Base-by-base conservation (phyloP, 352 stramenopile species). In the Halophytophthora batemanensis region DNA sequence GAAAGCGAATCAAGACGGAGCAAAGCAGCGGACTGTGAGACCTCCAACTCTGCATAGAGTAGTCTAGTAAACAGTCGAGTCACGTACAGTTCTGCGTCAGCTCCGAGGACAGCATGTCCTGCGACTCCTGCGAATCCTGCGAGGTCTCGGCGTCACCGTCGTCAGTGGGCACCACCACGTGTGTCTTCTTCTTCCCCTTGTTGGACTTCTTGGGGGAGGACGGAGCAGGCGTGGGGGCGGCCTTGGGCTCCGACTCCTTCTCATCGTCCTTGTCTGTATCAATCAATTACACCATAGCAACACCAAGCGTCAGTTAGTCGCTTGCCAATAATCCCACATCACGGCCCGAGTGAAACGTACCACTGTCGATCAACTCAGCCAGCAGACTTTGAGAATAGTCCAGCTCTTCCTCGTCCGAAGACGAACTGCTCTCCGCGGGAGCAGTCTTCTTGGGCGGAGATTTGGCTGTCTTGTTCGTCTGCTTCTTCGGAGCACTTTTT, bases 371-470 rank as follows among this genome's bases (percentile, higher is more conserved):
- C 64, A 91, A 65, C 38, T 89, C 76, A 29, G 80, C 80, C 33
- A 91, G 58, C 6, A 91, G 64, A 59, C 73, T 84, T 56, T 91
- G 75, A 34, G 75, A 89, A 57, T 91, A 91, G 60, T 87, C 73
- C 17, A 84, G 45, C 33, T 75, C 63, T 52, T 91, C 80, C 29
- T 89, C 79, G 38, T 87, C 74, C 2, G 69, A 83, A 18, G 59
- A 69, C 18, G 50, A 66, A 38, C 56, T 69, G 53, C 37, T 64
- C 33, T 74, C 56, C 19, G 55, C 55, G 23, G 57, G 28, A 10
- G 66, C 39, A 19, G 46, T 29, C 18, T 46, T 52, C 19, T 64
- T 60, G 18, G 40, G 41, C 43, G 21, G 34, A 63, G 38, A 29
- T 50, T 38, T 66, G 11, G 15, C 10, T 13, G 15, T 38, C 33